Base-by-base conservation (phyloP, 495 filamentous ascomycete genomes). In the Aspergillus heteromorphus region DNA sequence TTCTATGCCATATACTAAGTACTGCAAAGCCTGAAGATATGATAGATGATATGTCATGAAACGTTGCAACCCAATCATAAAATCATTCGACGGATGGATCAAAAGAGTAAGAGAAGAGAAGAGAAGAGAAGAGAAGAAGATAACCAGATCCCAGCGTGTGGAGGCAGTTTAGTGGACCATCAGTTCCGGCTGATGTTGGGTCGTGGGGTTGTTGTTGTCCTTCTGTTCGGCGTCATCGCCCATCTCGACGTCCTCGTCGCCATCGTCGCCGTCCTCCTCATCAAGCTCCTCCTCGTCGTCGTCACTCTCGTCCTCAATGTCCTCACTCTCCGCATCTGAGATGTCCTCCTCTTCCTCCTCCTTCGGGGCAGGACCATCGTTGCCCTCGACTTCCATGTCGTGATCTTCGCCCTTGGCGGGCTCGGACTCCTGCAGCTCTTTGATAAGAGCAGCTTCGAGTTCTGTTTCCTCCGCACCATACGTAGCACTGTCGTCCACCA, bases 281-380 rank as follows among this genome's bases (percentile, higher is more conserved):
- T 84, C 89, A 21, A 88, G 81, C 13, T 88, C 88, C 48, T 95
- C 89, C 50, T 95, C 92, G 47, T 96, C 91, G 38, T 87, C 83
- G 14, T 90, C 91, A 57, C 86, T 93, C 70, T 97, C 95, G 40
- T 86, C 88, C 69, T 96, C 93, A n/a, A 98, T 83, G 66, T 98
- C 93, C 64, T 97, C 93, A 61, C 88, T 92, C 52, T 88, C 92
- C 40, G 88, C 92, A 38, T 96, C 91, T 14, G 87, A 89, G 27
- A 76, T 78, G n/a, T 85, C 81, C 49, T 89, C 84, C 21, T 90
- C 87, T 34, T 90, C 88, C 21, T 74, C 72, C 30, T 85, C 84
- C 45, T 83, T 83, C 43, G 68, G 73, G 40, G 71, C 71, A 38
- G 74, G 74, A 30, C 68, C 73, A 0, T 89, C 88, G 11, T 10